A percentile compares a stretch with the other conserved stretches of the same genome.
phyloP scores from a whole-genome alignment of 495 filamentous ascomycete species.

The Lineolata rhizophorae region DNA sequence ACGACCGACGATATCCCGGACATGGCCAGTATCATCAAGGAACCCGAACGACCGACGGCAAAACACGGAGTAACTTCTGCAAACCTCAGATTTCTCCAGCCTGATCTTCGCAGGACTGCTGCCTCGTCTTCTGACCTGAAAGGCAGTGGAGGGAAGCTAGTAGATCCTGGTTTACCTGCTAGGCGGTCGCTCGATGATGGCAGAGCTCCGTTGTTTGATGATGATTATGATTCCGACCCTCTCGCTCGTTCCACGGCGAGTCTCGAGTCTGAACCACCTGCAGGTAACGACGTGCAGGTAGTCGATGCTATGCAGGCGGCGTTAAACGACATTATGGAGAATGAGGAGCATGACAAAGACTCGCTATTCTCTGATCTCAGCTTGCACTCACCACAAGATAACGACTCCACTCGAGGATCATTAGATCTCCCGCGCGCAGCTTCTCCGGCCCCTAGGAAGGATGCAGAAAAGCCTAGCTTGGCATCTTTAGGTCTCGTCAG shows the following conservation, averaged over 20 bases:
- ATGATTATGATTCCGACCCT: slow-evolving; percentile 41
- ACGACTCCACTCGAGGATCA: slow-evolving; percentile 30
- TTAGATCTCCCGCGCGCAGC: slow-evolving; percentile 26
- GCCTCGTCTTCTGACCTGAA: slow-evolving; percentile 35
- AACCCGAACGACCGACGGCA: slow-evolving; percentile 2
- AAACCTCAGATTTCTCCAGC: no score
- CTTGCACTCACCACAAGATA: slow-evolving; percentile 24
- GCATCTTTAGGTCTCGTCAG: slow-evolving; percentile 80
- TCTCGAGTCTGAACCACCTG: slow-evolving; percentile 22
- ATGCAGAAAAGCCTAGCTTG: slow-evolving; percentile 66
- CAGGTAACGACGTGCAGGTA: slow-evolving; percentile 25
- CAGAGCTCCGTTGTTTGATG: slow-evolving; percentile 39
- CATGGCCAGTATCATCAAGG: slow-evolving; percentile 9
- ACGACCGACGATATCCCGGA: slow-evolving; percentile 1
- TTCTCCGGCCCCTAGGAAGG: no score
- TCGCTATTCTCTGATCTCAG: slow-evolving; percentile 24
- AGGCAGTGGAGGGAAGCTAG: background rate
- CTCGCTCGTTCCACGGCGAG: slow-evolving; percentile 38
- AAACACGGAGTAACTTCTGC: no score
- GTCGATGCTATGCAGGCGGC: slow-evolving; percentile 90
- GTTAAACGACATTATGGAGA: slow-evolving; percentile 84
- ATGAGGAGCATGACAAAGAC: slow-evolving; percentile 32
- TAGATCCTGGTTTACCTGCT: slow-evolving; percentile 13
- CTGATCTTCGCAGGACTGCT: slow-evolving; percentile 34
- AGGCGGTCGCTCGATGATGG: slow-evolving; percentile 33